Evolutionary conservation across 805 yeast genomes (phyloP), one percentile per base, ranked within the genome.

Genomic region (Isabelozyma rhagii): DNA sequence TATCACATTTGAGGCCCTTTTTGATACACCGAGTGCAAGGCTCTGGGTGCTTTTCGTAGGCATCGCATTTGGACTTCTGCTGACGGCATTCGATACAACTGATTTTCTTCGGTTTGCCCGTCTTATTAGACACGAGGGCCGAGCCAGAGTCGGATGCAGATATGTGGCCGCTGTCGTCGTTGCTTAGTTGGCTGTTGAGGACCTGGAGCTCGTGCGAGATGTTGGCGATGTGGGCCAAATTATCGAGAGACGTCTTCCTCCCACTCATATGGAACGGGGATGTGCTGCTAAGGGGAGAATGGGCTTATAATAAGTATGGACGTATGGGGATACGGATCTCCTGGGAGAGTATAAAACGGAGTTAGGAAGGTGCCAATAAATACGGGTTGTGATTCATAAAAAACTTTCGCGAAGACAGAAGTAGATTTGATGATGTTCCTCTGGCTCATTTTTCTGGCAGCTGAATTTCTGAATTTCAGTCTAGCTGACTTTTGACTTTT

Each of bases 21-120:
- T 86, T 87, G 8, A 71, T 61, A 65, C 99, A 94, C 52, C 97
- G 75, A 0, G 93, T 74, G 60, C 99, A 94, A 1, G 97, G 88
- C 8, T 74, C 74, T 0, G 97, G 97, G 31, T 83, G 80, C 46
- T 74, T 76, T 51, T 82, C 91, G 55, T 77, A 81, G 10, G 97
- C 96, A 68, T 92, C 96, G 70, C 97, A 92, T 59, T 84, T 82
- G 36, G 91, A 85, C 68, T 94, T 94, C 65, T 93, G 99, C 67
- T 94, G 98, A 11, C 98, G 81, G 64, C 99, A 94, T 60, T 93
- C 97, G 1, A 89, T 90, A 72, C 99, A 94, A 0, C 98, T 98
- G 63, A 91, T 82, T 49, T 83, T 76, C 63, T 84, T 85, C 39
- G 65, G 57, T 46, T 58, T 67, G 2, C 56, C 53, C 6, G 46